Evolutionary conservation across 1,284 basidiomycete species (phyloP).

Genomic region (Trichosporon sp.): DNA sequence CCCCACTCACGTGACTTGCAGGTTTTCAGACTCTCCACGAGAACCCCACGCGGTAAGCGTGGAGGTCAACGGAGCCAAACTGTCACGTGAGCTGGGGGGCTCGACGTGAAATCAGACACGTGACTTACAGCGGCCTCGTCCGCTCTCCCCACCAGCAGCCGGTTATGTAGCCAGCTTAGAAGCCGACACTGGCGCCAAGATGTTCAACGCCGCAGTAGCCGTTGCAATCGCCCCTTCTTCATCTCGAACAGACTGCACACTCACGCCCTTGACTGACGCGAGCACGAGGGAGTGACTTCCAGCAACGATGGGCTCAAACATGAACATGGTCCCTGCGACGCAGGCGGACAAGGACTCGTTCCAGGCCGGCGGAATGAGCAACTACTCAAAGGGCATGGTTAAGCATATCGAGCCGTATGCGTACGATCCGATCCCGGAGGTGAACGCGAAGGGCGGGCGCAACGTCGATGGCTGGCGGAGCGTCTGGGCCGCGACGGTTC

Average conservation of each 20-base stretch:
- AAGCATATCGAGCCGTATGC: conserved; percentile 15
- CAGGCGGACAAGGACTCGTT: neutral
- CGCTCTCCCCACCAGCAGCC: neutral
- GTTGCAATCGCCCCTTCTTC: neutral
- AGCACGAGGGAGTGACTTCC: neutral
- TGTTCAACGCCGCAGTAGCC: neutral
- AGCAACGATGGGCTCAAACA: neutral
- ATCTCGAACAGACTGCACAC: neutral
- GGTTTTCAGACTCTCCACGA: too few species aligned
- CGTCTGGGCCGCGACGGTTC: conserved; percentile 9
- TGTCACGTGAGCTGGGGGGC: too few species aligned
- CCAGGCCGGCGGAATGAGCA: neutral
- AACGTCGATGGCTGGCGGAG: conserved; percentile 11
- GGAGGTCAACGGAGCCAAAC: too few species aligned
- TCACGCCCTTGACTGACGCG: neutral
- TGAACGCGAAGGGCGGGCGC: conserved; percentile 14
- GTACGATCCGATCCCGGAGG: conserved; percentile 8
- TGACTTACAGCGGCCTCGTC: too few species aligned
- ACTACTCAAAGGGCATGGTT: neutral
- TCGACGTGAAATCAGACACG: too few species aligned
- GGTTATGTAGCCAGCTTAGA: neutral
- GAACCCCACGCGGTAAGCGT: too few species aligned
- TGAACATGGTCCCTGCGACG: conserved; percentile 8
- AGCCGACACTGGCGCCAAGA: neutral
- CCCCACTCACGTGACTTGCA: too few species aligned